A percentile compares a stretch with the other conserved stretches of the same genome.
Evolutionary conservation across 225 moss, liverwort and hornwort genomes (phyloP).

Genomic region (Physcomitrium patens): DNA sequence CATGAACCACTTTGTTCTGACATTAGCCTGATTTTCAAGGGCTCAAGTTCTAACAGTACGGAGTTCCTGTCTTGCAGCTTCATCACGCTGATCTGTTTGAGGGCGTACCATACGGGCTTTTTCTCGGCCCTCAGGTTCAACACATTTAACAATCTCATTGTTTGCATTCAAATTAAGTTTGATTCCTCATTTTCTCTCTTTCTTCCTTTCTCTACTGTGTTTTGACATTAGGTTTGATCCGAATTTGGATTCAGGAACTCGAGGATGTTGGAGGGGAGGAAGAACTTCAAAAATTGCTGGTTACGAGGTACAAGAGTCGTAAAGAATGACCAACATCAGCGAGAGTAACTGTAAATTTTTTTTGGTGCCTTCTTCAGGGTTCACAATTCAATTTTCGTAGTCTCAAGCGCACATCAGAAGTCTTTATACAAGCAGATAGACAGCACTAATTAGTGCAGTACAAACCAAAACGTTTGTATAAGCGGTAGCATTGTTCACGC

Average conservation of each 20-base stretch:
- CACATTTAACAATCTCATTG: neutral
- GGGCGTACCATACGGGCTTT: slow-evolving; percentile 86
- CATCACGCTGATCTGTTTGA: slow-evolving; percentile 86
- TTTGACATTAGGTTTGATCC: too few species aligned
- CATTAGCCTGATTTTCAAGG: neutral
- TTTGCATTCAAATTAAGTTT: neutral
- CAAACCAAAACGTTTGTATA: slow-evolving; percentile 1
- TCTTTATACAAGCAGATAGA: slow-evolving; percentile 20
- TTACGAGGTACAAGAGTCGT: slow-evolving; percentile 33
- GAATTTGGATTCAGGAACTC: slow-evolving; percentile 31
- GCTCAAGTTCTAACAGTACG: neutral
- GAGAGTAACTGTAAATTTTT: slow-evolving; percentile 25
- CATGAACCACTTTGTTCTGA: neutral
- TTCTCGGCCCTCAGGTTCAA: slow-evolving; percentile 75
- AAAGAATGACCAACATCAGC: slow-evolving; percentile 5
- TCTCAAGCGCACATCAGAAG: neutral
- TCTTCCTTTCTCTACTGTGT: neutral
- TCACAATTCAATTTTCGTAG: slow-evolving; percentile 20
- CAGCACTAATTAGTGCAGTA: slow-evolving; percentile 14
- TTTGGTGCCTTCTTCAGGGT: slow-evolving; percentile 16
- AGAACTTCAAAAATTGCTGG: slow-evolving; percentile 47
- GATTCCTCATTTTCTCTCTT: neutral
- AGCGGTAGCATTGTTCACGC: neutral
- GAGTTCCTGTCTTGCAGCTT: slow-evolving; percentile 47
- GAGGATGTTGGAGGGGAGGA: slow-evolving; percentile 55